Base-by-base conservation (phyloP, 2,329 filamentous ascomycete species). In the Colletotrichum endophyticum region DNA sequence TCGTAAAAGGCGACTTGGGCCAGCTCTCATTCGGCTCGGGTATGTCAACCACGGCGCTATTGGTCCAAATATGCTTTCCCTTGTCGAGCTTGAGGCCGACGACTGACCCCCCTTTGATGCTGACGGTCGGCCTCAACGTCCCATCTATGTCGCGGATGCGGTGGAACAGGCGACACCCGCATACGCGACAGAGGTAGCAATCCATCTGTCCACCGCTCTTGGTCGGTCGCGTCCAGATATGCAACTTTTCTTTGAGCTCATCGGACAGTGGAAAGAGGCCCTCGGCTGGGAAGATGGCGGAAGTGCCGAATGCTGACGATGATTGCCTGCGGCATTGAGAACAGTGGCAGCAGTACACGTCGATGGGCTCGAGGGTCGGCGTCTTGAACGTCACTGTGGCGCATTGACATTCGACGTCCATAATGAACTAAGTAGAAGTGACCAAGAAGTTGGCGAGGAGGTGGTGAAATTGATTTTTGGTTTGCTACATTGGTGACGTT, bases 101-200 rank as follows among this genome's bases (percentile, higher is more conserved):
- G 19, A 89, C 76, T 13, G 85, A 83, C 0, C 89, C 88, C 5
- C 86, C 89, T 81, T 90, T 90, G 77, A 90, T 80, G 25, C 83
- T 86, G 11, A 89, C 74, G 0, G 83, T 86, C 0, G 81, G 36
- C 28, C 84, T 81, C 6, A 84, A 81, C 6, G 78, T 81, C 4
- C 88, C 87, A 72, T 87, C 84, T 2, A 81, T 76, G 8, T 84
- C 78, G 27, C 85, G 80, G 56, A 84, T 81, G 61, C 86, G 85
- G 77, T 90, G 89, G 30, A 89, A 80, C n/a, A 90, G 69, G 15
- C 88, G 85, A n/a, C 84, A 84, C 12, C 88, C 88, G 79, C 87
- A 89, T 4, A 77, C 80, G 25, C 82, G 82, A 78, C 85, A 87
- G 71, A 87, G 86, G 73, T 84, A 87, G 79, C 87, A 88, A 77